Conservation (phyloP, 2,329 filamentous ascomycete genomes). For the Fusarium albidum region DNA sequence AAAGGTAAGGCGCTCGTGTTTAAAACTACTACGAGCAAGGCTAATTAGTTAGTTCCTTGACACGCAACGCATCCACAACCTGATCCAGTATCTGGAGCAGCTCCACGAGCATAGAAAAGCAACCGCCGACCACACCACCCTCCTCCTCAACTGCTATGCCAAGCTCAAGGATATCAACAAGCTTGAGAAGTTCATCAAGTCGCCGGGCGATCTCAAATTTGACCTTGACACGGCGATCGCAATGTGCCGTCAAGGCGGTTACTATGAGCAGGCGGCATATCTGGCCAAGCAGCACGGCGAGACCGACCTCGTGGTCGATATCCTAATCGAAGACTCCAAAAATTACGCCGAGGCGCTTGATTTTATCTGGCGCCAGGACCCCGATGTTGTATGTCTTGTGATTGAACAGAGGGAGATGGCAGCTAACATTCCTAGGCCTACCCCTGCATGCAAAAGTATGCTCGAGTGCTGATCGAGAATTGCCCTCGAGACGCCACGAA, state of each 20-base stretch:
- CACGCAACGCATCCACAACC: conserved; percentile 95
- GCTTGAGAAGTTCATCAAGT: conserved; percentile 95
- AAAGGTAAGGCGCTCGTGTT: conserved; percentile 63
- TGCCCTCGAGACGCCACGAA: conserved; percentile 83
- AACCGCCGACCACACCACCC: conserved; percentile 92
- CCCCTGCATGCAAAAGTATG: conserved; percentile 92
- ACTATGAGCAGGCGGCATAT: conserved; percentile 96
- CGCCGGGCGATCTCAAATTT: conserved; percentile 92
- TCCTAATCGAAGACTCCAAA: conserved; percentile 94
- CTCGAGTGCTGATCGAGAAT: conserved; percentile 87
- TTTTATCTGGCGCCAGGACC: conserved; percentile 89
- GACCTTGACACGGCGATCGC: conserved; percentile 96
- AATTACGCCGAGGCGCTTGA: conserved; percentile 87
- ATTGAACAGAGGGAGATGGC: accelerated
- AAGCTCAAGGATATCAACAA: conserved; percentile 98
- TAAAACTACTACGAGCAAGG: accelerated
- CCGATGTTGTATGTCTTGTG: conserved; percentile 68
- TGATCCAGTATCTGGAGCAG: conserved; percentile 97
- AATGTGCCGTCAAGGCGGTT: conserved; percentile 97
- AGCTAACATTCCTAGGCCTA: conserved; percentile 70
- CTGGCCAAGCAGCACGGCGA: conserved; percentile 94
- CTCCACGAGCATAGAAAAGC: conserved; percentile 93
- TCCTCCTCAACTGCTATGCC: conserved; percentile 95
- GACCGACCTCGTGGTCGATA: conserved; percentile 92
- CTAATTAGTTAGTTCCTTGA: conserved; percentile 77